A percentile compares a stretch with the other conserved stretches of the same genome.
phyloP scores from a whole-genome alignment of 441 rosid species.

The Jatropha podagrica region DNA sequence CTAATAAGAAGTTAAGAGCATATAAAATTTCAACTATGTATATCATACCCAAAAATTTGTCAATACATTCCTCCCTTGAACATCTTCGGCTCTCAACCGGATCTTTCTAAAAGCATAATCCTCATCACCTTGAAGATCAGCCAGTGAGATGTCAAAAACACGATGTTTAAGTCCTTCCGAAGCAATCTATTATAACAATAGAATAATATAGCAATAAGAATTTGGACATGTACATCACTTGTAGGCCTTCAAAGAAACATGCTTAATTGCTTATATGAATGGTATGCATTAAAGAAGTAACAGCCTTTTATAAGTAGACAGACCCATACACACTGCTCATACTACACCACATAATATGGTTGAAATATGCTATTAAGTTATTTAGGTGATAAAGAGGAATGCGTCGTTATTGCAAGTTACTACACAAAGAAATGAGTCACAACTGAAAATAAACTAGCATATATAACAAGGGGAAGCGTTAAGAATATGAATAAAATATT shows the following conservation, averaged over 20 bases:
- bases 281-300: not conserved
- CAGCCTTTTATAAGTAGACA: not conserved
- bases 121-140: conserved; percentile 82
- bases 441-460: too few relatives aligned
- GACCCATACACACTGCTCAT: too few relatives aligned
- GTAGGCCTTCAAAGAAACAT: not conserved
- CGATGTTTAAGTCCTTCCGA: conserved; percentile 93
- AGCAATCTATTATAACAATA: conserved; percentile 59
- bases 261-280: not conserved
- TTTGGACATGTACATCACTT: not conserved
- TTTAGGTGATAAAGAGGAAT: too few relatives aligned
- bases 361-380: too few relatives aligned
- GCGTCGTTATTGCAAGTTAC: too few relatives aligned
- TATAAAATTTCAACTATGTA: not conserved
- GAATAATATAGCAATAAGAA: not conserved
- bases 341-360: too few relatives aligned
- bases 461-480: too few relatives aligned
- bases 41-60: conserved; percentile 87
- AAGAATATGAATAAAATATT: too few relatives aligned
- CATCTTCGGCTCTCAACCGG: conserved; percentile 88
- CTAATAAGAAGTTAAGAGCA: not conserved
- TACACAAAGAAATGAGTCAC: too few relatives aligned
- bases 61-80: conserved; percentile 84
- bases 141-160: conserved; percentile 80
- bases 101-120: conserved; percentile 87